Percentiles rank a stretch among this genome's conserved stretches.
Evolutionary conservation across 2,329 filamentous ascomycete species (phyloP).

Genomic region (Plectosphaerella sp.): DNA sequence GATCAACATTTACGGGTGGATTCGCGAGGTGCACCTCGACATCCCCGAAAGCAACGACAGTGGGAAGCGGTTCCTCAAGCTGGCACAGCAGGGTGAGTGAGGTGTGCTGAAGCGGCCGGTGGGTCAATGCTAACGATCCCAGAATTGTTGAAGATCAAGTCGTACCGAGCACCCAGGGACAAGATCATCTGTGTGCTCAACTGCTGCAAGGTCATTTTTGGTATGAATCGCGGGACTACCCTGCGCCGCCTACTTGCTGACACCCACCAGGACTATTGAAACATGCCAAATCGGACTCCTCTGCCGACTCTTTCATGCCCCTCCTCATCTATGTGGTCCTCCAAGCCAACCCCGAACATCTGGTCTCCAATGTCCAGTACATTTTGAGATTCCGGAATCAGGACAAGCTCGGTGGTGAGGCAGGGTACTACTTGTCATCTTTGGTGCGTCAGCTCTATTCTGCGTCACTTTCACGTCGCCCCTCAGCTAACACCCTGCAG

Average conservation of each 20-base stretch:
- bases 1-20: constrained; percentile 94
- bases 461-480: too few species aligned
- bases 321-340: constrained; percentile 94
- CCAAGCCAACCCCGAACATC: constrained; percentile 88
- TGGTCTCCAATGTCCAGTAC: constrained; percentile 97
- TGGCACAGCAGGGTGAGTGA: constrained; percentile 76
- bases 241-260: neutral
- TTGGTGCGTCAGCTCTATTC: constrained; percentile 67
- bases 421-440: constrained; percentile 95
- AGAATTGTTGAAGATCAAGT: constrained; percentile 95
- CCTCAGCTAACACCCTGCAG: constrained; percentile 34
- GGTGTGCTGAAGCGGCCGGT: neutral
- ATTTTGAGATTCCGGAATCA: constrained; percentile 96
- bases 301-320: constrained; percentile 93
- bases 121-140: constrained; percentile 20
- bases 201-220: constrained; percentile 99
- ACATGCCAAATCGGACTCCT: constrained; percentile 89
- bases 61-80: constrained; percentile 77
- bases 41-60: constrained; percentile 82
- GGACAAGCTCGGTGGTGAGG: constrained; percentile 95
- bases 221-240: constrained; percentile 37
- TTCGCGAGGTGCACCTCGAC: constrained; percentile 88
- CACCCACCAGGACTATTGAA: constrained; percentile 66
- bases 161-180: constrained; percentile 92
- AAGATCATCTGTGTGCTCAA: constrained; percentile 98